Base-by-base conservation (phyloP, 2,329 filamentous ascomycete species). In the Plenodomus tracheiphilus region DNA sequence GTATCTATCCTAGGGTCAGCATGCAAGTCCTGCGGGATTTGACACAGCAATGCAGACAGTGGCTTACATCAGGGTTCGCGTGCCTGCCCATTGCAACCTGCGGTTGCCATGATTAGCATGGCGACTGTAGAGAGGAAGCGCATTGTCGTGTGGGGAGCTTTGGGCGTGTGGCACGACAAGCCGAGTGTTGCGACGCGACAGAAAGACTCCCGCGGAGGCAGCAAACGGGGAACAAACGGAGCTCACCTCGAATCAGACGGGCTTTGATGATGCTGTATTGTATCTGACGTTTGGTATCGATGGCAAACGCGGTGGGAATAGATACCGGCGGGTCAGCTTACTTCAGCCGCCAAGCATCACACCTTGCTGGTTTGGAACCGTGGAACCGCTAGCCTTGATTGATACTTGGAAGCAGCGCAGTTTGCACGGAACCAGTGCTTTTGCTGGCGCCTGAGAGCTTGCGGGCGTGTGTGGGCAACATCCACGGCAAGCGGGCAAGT, bases 41-140 rank as follows among this genome's bases (percentile, higher is more conserved):
- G 21, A 18, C 16, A 39, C 36, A 4, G 22, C 36, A 47, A 52
- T 46, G 34, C 56, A 54, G 22, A 70, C 71, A 35, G 4, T 70
- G 60, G 35, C 72, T 59, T 43, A 76, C 75, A 56, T 75, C 73
- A 30, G 72, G 71, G 56, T 76, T 76, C 45, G 73, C 73, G 61
- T 72, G 69, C 48, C 68, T 59, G 47, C 66, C 66, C 68, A 58
- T 59, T 20, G 45, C 46, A 50, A 41, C 43, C 58, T 57, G 51
- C 32, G 43, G 47, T 51, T 16, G 35, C 30, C 7, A 39, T 37
- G 21, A 46, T 63, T 46, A 64, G 58, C 50, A 54, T 48, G 16
- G 40, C 41, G 43, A 36, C 39, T 17, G 45, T 42, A 39, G 16
- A 4, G 25, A 13, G 37, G 19, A 22, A 10, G n/a, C 32, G 39